Evolutionary conservation across 1,284 basidiomycete genomes (phyloP), one percentile per base, ranked within the genome.

Genomic region (Agaricales sp.): DNA sequence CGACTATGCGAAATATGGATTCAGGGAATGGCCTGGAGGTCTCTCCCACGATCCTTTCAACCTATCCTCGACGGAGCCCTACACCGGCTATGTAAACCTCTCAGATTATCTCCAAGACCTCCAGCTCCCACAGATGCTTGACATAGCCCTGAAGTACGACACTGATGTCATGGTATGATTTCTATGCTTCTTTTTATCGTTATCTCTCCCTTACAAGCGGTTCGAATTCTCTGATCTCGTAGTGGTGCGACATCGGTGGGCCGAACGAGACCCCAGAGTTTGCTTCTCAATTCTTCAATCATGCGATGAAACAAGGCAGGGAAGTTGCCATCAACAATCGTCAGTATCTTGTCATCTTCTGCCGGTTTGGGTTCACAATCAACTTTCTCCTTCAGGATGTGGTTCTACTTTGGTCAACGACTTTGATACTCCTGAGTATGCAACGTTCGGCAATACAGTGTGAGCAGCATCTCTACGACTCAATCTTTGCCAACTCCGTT

Each of bases 181-280:
- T 46, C 37, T 22, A 43, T 22, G 21, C 18, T 2, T 20, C 26
- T 20, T 13, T 39, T 24, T n/a, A 20, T 11, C 3, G 44, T 23
- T 20, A 16, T 13, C 43, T 12, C 19, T 16, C 38, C 24, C n/a
- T 41, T 51, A 20, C 1, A 2, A 21, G 26, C 26, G n/a, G n/a
- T 30, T 30, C 26, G n/a, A 30, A 14, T 30, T 30, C 26, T 6
- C 26, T 30, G 26, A 30, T 52, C 38, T 12, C 4, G 12, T 51
- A 74, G 71, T 75, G 76, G 77, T 80, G 77, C 49, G 76, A 81
- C 54, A 79, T 81, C 14, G 80, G 80, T 12, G 74, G 77, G 4
- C 69, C 75, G 0, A 78, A 77, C 54, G 67, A 61, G 43, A 70
- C 67, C 1, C 55, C 68, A 0, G 66, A 74, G 14, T 73, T 78